Evolutionary conservation across 2,329 filamentous ascomycete species (phyloP).

Genomic region (Mariannaea elegans): DNA sequence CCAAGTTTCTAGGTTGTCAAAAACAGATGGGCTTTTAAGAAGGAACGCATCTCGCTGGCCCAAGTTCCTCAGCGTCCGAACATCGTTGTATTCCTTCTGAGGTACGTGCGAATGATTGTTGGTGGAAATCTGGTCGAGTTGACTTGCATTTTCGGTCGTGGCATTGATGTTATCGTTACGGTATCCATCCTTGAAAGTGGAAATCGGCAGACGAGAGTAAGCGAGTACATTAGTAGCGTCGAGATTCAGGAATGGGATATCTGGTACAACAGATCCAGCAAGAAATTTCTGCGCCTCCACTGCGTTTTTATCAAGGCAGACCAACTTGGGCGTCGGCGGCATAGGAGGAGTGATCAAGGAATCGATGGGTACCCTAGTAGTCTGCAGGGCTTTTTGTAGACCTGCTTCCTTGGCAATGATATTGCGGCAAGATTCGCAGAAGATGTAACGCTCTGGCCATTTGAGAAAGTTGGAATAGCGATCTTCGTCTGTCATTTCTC

Average conservation of each 20-base stretch:
- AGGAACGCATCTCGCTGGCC: not conserved
- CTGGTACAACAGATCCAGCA: too few species aligned
- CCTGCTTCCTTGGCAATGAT: not conserved
- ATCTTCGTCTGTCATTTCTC: not conserved
- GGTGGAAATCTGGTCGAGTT: too few species aligned
- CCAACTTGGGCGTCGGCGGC: not conserved
- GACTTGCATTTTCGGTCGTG: too few species aligned
- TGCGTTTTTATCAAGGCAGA: too few species aligned
- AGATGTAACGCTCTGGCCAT: not conserved
- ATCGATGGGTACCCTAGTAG: not conserved
- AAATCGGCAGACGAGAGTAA: too few species aligned
- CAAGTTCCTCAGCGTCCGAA: not conserved
- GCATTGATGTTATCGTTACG: too few species aligned
- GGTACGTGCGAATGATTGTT: not conserved
- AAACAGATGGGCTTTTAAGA: not conserved
- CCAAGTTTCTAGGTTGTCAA: not conserved
- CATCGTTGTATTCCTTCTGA: not conserved
- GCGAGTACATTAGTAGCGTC: too few species aligned
- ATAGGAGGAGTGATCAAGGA: not conserved
- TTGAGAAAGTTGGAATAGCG: not conserved
- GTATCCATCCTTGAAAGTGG: too few species aligned
- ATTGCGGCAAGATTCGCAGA: not conserved
- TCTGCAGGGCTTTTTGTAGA: not conserved
- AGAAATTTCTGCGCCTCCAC: too few species aligned
- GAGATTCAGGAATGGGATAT: too few species aligned